Base-by-base conservation (phyloP, 176 grass and related monocot genomes). In the Chloris gayana region DNA sequence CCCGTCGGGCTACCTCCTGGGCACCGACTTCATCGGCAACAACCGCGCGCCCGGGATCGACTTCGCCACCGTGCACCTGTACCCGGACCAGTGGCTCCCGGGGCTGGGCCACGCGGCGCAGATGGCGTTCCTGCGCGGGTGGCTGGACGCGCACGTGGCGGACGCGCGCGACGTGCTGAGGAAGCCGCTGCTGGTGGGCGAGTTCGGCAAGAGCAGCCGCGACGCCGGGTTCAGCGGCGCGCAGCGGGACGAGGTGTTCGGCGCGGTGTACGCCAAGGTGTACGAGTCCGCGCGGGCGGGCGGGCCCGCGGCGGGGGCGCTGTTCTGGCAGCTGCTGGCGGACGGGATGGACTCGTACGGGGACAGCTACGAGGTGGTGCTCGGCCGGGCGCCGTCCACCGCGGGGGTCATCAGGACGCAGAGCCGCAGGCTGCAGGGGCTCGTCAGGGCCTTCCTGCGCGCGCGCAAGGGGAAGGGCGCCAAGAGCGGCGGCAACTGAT, bases 31-130 rank as follows among this genome's bases (percentile, higher is more conserved):
- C 97, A 86, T 99, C 64, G 80, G 86, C 75, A 90, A 99, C 82
- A 95, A 99, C 77, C 90, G 71, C 54, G 77, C 71, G 37, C 81
- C 91, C 25, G 88, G 79, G 37, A 85, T 99, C 68, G 97, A 99
- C 86, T 99, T 99, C 67, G 97, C 93, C 83, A 96, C 93, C 73
- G 70, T 99, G 66, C 97, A 99, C 84, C 89, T 85, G n/a, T 99
- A 99, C 86, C 97, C 97, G 37, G 93, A 99, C 64, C 97, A 90
- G 83, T 99, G 97, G 97, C 64, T 99, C 30, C 67, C 84, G 3
- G 47, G 46, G 64, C 69, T 67, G 13, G 78, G 90, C 50, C 88
- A 93, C 18, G 58, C 42, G 24, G 53, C 84, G 21, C 97, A 99
- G 87, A 77, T 91, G 17, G 30, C 63, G 4, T 99, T 99, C 91